phyloP scores from a whole-genome alignment of 2,329 filamentous ascomycete genomes.

The Trichoderma koningiopsis region DNA sequence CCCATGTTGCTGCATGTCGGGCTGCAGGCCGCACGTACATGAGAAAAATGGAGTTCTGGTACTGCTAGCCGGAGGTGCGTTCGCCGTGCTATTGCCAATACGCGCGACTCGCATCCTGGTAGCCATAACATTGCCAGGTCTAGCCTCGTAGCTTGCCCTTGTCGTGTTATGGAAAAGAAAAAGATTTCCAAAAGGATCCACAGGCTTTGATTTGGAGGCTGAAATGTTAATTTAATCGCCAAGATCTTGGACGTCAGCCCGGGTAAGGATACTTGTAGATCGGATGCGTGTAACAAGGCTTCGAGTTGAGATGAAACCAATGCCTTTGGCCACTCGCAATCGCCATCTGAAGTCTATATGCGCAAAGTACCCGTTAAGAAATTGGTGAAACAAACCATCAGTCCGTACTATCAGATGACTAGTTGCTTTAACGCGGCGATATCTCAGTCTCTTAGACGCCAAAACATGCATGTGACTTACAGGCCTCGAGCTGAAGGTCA shows the following conservation, averaged over 20 bases:
- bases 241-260: neutral
- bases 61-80: neutral
- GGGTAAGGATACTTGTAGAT: neutral
- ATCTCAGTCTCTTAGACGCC: neutral
- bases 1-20: constrained; percentile 19
- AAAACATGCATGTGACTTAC: neutral
- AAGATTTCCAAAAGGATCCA: constrained; percentile 1
- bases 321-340: neutral
- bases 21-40: constrained; percentile 23
- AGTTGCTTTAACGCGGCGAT: neutral
- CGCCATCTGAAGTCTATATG: neutral
- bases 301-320: neutral
- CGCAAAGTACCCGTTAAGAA: neutral
- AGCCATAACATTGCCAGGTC: neutral
- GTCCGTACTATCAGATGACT: neutral
- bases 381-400: neutral
- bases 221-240: neutral
- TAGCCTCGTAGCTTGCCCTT: neutral
- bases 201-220: neutral
- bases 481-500: neutral
- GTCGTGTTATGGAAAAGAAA: neutral
- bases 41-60: constrained; percentile 17
- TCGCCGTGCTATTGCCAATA: neutral
- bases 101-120: constrained; percentile 7
- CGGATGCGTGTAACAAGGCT: neutral